Conservation (phyloP, 176 grass and related monocot species). For the Puccinellia tenuiflora region DNA sequence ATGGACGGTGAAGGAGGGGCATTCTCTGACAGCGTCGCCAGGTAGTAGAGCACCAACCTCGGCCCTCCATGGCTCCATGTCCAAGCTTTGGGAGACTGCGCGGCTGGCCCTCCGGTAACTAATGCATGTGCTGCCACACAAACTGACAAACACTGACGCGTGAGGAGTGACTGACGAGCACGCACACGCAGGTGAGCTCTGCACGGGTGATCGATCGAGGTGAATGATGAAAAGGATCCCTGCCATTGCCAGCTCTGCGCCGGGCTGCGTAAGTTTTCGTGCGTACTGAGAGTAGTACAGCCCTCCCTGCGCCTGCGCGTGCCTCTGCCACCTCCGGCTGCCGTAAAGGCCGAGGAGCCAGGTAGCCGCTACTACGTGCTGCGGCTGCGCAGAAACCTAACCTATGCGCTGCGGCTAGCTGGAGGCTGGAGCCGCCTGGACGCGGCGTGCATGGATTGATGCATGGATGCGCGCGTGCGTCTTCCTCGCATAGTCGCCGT, state of each 20-base stretch:
- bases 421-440: background rate
- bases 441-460: background rate
- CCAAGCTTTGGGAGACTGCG: slow-evolving; percentile 30
- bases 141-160: background rate
- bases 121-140: background rate
- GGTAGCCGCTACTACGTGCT: slow-evolving; percentile 4
- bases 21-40: slow-evolving; percentile 13
- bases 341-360: background rate
- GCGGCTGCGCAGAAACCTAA: slow-evolving; percentile 7
- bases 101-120: background rate
- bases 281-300: background rate
- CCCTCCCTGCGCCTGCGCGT: background rate
- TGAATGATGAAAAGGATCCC: background rate
- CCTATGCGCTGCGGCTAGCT: background rate
- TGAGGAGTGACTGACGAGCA: slow-evolving; percentile 13
- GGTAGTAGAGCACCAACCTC: background rate
- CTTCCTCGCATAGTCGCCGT: background rate
- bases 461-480: background rate
- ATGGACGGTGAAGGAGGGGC: background rate
- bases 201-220: background rate
- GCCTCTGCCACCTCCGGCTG: too few relatives aligned
- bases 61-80: slow-evolving; percentile 32
- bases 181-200: slow-evolving; percentile 7
- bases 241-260: background rate
- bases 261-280: slow-evolving; percentile 25